A percentile compares a stretch with the other conserved stretches of the same genome.
Conservation (phyloP, 768 basidiomycete species). For the Boletus rufocinnamomeus region DNA sequence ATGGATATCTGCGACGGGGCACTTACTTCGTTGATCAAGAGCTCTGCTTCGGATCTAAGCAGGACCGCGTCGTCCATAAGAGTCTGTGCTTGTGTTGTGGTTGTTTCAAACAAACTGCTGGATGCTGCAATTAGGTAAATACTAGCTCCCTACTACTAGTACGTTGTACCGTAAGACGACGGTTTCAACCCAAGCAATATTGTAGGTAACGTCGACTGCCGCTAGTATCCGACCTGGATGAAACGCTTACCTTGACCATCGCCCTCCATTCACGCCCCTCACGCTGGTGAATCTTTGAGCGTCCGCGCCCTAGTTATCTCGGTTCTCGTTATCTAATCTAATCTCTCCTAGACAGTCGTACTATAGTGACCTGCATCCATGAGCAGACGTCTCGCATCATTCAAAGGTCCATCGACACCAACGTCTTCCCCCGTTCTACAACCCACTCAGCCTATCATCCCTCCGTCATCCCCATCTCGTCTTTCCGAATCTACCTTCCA, state of each 20-base stretch:
- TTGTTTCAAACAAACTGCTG: not conserved
- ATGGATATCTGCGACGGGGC: not conserved
- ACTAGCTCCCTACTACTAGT: no score
- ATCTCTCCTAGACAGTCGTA: slow-evolving; percentile 5
- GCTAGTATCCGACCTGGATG: no score
- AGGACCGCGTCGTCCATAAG: slow-evolving; percentile 32
- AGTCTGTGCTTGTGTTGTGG: not conserved
- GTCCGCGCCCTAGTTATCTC: no score
- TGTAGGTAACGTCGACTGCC: no score
- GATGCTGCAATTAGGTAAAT: not conserved
- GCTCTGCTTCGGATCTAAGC: slow-evolving; percentile 35
- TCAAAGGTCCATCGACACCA: slow-evolving; percentile 78
- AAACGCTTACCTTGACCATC: no score
- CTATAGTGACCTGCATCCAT: slow-evolving; percentile 26
- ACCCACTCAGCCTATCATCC: slow-evolving; percentile 39
- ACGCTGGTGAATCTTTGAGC: no score
- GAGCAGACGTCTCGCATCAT: slow-evolving; percentile 69
- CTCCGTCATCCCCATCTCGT: slow-evolving; percentile 43
- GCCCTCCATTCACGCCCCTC: no score
- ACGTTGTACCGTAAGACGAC: no score
- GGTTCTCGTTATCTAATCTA: slow-evolving; percentile 23
- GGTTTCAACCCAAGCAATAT: not conserved
- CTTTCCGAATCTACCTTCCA: slow-evolving; percentile 74
- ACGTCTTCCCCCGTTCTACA: slow-evolving; percentile 61
- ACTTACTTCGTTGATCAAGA: slow-evolving; percentile 33